These are phyloP conservation scores for Pseudozyma thailandica DNA, from an alignment of 1,284 basidiomycete species.

Conservation along the genomic window DNA sequence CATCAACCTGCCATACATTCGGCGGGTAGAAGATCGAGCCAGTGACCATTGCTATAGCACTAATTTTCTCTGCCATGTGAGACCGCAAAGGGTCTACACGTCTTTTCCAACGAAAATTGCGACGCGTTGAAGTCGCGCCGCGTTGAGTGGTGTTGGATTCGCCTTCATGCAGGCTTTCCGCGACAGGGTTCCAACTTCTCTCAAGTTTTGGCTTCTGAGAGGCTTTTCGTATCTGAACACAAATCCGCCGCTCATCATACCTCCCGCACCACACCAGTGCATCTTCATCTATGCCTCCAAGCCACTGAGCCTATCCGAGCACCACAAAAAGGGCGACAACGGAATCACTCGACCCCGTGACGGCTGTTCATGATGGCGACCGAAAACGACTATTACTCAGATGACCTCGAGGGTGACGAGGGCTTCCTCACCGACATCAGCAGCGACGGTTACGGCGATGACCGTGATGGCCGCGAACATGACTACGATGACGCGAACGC, in stretches of 20 bases:
- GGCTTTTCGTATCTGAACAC: too few species aligned
- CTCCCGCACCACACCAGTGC: not conserved
- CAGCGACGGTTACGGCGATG: conserved; percentile 30
- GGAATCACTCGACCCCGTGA: not conserved
- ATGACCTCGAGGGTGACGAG: conserved; percentile 54
- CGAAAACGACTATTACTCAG: conserved; percentile 48
- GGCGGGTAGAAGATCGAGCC: too few species aligned
- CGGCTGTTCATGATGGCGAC: conserved; percentile 23
- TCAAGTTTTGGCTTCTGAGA: not conserved
- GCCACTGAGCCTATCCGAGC: not conserved
- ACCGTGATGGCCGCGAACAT: conserved; percentile 3
- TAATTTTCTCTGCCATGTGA: not conserved
- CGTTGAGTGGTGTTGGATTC: conserved; percentile 49
- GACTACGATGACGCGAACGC: conserved; percentile 31
- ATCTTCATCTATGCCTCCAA: too few species aligned
- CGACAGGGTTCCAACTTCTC: not conserved
- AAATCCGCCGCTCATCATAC: not conserved
- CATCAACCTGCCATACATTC: too few species aligned
- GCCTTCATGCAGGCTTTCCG: conserved; percentile 16
- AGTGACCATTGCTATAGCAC: too few species aligned
- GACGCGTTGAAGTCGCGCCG: conserved; percentile 40
- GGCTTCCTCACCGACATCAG: conserved; percentile 37
- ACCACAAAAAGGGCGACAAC: too few species aligned
- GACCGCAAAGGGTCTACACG: not conserved
- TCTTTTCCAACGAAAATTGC: not conserved